Conservation (phyloP, 73 alveolate genomes). For the Stentor coeruleus region DNA sequence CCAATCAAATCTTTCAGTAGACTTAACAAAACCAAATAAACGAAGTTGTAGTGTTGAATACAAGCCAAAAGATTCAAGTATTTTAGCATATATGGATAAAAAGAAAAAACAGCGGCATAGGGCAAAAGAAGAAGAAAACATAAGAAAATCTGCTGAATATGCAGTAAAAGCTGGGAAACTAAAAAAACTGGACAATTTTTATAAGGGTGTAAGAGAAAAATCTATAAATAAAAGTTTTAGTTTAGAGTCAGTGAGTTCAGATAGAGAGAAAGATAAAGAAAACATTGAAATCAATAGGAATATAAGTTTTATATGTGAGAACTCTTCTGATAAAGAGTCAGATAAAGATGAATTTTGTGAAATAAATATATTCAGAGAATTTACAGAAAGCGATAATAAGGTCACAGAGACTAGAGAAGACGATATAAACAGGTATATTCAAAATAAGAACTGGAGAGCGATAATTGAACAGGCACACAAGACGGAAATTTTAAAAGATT, state of each 20-base stretch:
- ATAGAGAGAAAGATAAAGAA: too few relatives aligned
- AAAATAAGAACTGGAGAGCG: too few relatives aligned
- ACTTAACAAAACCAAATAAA: too few relatives aligned
- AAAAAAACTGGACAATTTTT: background rate
- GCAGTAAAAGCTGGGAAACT: background rate
- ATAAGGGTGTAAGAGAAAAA: too few relatives aligned
- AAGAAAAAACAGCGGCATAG: background rate
- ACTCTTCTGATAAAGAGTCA: background rate
- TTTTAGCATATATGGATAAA: background rate
- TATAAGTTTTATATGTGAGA: background rate
- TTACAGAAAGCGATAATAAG: background rate
- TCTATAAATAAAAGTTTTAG: background rate
- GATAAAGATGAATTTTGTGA: background rate
- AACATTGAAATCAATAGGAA: background rate
- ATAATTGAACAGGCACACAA: too few relatives aligned
- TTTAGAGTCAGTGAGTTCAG: background rate
- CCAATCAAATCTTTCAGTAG: too few relatives aligned
- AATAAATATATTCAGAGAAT: background rate
- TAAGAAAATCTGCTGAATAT: background rate
- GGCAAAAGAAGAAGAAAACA: background rate
- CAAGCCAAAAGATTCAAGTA: background rate
- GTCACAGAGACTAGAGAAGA: background rate
- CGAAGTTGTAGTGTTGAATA: background rate
- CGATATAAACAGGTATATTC: background rate
- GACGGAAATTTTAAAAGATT: too few relatives aligned